Conservation (phyloP, 768 basidiomycete species). For the Termitomyces sp. region DNA sequence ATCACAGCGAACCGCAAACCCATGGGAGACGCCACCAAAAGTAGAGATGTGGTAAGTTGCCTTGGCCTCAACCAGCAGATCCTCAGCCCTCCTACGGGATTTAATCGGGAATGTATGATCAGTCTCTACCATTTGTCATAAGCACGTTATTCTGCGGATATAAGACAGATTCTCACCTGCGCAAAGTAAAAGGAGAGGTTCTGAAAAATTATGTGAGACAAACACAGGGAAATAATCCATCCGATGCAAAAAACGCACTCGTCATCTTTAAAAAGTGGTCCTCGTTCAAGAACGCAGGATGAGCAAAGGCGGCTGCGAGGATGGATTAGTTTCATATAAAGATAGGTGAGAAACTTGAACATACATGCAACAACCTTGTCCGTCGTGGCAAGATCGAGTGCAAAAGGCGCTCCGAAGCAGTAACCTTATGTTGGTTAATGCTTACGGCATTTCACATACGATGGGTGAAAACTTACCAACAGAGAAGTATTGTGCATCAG, state of each 20-base stretch:
- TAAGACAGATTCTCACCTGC: conserved; percentile 35
- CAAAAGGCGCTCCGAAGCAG: conserved; percentile 56
- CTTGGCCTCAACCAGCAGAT: conserved; percentile 48
- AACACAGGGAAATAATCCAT: background rate
- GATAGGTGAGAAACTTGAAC: background rate
- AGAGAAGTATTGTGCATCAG: conserved; percentile 37
- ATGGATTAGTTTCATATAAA: background rate
- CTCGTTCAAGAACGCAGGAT: conserved; percentile 48
- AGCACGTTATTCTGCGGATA: background rate
- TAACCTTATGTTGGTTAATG: conserved; percentile 36
- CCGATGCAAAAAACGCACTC: conserved; percentile 33
- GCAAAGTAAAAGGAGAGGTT: conserved; percentile 51
- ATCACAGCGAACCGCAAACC: conserved; percentile 47
- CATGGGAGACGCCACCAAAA: conserved; percentile 48
- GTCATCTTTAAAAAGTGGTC: conserved; percentile 45
- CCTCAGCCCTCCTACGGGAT: conserved; percentile 54
- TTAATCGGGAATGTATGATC: conserved; percentile 51
- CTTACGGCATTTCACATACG: background rate
- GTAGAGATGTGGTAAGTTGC: conserved; percentile 54
- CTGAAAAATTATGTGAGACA: conserved; percentile 24
- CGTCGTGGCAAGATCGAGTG: conserved; percentile 41
- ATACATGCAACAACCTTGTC: conserved; percentile 48
- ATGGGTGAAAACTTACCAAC: conserved; percentile 32
- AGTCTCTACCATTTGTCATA: conserved; percentile 32
- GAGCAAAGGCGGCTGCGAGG: conserved; percentile 47